Evolutionary conservation across 345 rosid genomes (phyloP), one percentile per base, ranked within the genome.

Genomic region (Cardiospermum halicacabum): DNA sequence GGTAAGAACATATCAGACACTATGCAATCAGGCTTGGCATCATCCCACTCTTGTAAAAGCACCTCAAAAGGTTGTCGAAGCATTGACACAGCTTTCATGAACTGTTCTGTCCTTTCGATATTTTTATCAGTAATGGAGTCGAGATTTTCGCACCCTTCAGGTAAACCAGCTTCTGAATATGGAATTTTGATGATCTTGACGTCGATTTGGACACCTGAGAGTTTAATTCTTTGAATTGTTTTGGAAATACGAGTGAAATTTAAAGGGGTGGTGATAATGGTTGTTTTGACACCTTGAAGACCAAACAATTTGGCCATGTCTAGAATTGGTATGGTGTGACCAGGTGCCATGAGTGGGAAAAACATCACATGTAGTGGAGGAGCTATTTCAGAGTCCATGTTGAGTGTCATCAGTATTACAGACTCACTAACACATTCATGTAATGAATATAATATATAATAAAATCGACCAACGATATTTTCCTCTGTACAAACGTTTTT

Each of bases 251-350:
- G 1, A 50, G 53, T 64, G 9, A 34, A 68, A 40, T 77, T 77
- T 28, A 65, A 59, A 56, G 81, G 82, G n/a, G 85, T 78, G 5
- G 84, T 80, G 77, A 85, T 51, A 4, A 85, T 69, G 8, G 81
- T 75, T 8, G 84, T 27, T 63, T 75, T 82, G 15, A 76, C 63
- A 4, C 84, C 84, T 45, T 60, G 64, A 11, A 58, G 58, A n/a
- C 77, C 73, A 19, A 84, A 80, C 39, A 80, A 67, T 71, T 75
- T 76, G 53, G 83, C 83, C 79, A 79, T 81, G 78, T 83, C 88
- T 1, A 72, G 45, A 26, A 58, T 43, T 24, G 83, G 91, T 6
- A 85, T 78, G 64, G 71, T 75, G 72, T 78, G 88, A 51, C 91
- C 84, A 43, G 76, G 85, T 64, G 82, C 81, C 83, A 79, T 59